Conservation (phyloP, 176 grass and related monocot genomes). For the Carex myosuroides region DNA sequence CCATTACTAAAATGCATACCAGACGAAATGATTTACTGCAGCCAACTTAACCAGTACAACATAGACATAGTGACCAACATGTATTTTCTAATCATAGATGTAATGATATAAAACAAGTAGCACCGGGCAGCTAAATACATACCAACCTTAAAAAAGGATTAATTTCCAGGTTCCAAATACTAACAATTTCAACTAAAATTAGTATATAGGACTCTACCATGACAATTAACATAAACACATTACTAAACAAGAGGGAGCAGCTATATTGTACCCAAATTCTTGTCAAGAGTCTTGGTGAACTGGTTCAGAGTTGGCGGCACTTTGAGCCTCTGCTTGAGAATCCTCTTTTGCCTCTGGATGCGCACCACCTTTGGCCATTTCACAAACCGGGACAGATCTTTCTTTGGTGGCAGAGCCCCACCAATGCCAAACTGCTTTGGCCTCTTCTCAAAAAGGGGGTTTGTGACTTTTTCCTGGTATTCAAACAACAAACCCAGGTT, state of each 20-base stretch:
- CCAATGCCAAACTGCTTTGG: constrained; percentile 89
- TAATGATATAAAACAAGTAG: neutral
- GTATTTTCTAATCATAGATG: neutral
- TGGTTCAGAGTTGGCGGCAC: constrained; percentile 81
- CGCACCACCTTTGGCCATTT: constrained; percentile 95
- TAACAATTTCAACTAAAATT: neutral
- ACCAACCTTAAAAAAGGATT: neutral
- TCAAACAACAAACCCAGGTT: neutral
- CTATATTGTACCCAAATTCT: constrained; percentile 55
- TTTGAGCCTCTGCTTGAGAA: constrained; percentile 93
- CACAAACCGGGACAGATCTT: constrained; percentile 70
- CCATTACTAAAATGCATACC: neutral
- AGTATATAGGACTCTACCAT: neutral
- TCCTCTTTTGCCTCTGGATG: constrained; percentile 84
- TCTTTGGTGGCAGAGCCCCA: constrained; percentile 73
- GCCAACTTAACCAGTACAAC: neutral
- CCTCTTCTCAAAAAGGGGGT: constrained; percentile 88
- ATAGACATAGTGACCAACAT: neutral
- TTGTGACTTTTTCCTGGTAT: constrained; percentile 55
- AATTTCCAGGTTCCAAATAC: neutral
- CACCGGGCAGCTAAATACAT: neutral
- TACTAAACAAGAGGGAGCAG: neutral
- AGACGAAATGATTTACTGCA: neutral
- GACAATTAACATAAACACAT: neutral
- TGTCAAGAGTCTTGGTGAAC: constrained; percentile 91